Conservation (phyloP, 805 yeast genomes). For the Peterozyma xylosa region DNA sequence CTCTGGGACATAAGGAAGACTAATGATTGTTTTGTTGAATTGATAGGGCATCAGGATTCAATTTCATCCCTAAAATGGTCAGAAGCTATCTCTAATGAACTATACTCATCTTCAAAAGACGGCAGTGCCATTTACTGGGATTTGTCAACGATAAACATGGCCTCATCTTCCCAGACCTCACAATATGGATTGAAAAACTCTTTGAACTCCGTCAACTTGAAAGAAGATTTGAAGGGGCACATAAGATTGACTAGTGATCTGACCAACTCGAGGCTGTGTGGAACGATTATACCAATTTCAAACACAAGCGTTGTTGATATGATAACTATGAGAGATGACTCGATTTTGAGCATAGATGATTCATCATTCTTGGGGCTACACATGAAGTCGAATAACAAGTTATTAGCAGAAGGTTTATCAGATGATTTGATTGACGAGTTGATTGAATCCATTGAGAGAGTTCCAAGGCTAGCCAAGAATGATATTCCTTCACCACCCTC, state of each 20-base stretch:
- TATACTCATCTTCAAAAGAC: constrained; percentile 55
- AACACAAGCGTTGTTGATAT: constrained; percentile 40
- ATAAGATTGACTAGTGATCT: constrained; percentile 18
- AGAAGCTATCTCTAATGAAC: constrained; percentile 15
- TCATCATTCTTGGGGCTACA: constrained; percentile 53
- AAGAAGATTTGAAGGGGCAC: constrained; percentile 20
- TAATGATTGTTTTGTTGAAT: constrained; percentile 39
- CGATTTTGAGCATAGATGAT: constrained; percentile 46
- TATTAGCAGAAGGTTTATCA: too few species aligned
- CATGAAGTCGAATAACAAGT: constrained; percentile 11
- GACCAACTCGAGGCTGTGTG: constrained; percentile 43
- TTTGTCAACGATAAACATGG: constrained; percentile 23
- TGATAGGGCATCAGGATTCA: constrained; percentile 48
- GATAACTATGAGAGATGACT: constrained; percentile 29
- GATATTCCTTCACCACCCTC: too few species aligned
- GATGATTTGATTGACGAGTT: too few species aligned
- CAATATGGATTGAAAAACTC: constrained; percentile 42
- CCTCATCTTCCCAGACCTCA: constrained; percentile 9
- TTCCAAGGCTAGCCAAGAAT: too few species aligned
- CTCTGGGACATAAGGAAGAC: constrained; percentile 73
- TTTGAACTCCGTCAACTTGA: constrained; percentile 30
- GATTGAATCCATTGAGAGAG: too few species aligned
- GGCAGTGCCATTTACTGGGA: constrained; percentile 70
- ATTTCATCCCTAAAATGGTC: constrained; percentile 60
- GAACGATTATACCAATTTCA: constrained; percentile 56